Conservation (phyloP, 768 basidiomycete genomes). For the Chalciporus piperatus region DNA sequence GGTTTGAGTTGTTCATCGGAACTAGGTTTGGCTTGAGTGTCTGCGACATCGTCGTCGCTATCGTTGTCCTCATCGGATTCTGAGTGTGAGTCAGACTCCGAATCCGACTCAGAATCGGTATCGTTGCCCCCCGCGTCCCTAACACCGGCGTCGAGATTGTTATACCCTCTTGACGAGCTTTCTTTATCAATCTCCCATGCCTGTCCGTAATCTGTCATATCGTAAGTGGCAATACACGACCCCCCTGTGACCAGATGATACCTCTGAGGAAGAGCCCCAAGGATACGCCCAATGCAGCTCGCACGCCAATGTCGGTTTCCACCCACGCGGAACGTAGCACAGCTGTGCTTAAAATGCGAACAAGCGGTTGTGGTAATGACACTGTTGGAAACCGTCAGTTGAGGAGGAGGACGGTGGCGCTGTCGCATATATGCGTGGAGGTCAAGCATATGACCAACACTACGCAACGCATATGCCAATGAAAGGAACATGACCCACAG, state of each 20-base stretch:
- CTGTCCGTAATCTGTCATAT: constrained; percentile 53
- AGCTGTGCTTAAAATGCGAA: constrained; percentile 52
- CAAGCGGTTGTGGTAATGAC: constrained; percentile 24
- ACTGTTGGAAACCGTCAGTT: constrained; percentile 15
- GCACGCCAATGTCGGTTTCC: constrained; percentile 71
- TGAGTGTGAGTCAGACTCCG: constrained; percentile 21
- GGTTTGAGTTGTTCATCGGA: background rate
- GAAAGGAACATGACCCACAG: constrained; percentile 33
- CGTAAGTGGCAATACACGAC: background rate
- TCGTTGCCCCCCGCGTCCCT: constrained; percentile 27
- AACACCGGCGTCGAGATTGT: constrained; percentile 28
- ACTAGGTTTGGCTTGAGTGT: constrained; percentile 6
- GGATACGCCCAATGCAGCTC: constrained; percentile 65
- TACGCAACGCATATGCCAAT: background rate
- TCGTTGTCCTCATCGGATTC: constrained; percentile 26
- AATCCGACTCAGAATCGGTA: constrained; percentile 31
- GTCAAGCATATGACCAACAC: background rate
- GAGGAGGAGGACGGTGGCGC: constrained; percentile 1
- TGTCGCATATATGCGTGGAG: background rate
- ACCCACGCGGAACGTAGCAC: constrained; percentile 67
- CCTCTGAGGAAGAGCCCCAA: constrained; percentile 71
- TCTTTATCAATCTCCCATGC: constrained; percentile 50
- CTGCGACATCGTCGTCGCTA: constrained; percentile 35
- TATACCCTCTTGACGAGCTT: constrained; percentile 13
- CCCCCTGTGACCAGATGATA: constrained; percentile 22